A percentile compares a stretch with the other conserved stretches of the same genome.
Evolutionary conservation across 306 rosid species (phyloP).

Genomic region (Casuarina glauca): DNA sequence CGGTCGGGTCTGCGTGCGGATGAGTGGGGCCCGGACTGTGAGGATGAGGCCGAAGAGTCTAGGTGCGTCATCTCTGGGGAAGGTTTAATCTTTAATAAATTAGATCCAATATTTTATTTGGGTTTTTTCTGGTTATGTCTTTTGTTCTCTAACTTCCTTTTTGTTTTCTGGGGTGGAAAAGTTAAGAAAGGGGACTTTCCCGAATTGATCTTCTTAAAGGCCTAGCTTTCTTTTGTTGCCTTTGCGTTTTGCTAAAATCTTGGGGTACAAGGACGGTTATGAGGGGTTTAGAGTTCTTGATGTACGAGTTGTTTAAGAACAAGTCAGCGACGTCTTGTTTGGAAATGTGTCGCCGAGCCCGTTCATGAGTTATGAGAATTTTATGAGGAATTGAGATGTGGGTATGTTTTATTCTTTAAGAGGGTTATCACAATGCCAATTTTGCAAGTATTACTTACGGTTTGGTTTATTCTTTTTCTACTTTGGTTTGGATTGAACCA

Average conservation of each 20-base stretch:
- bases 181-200: background rate
- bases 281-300: too few relatives aligned
- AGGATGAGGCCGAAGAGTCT: constrained; percentile 31
- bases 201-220: background rate
- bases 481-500: too few relatives aligned
- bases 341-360: background rate
- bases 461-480: too few relatives aligned
- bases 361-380: background rate
- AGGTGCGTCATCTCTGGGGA: constrained; percentile 41
- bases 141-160: background rate
- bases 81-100: too few relatives aligned
- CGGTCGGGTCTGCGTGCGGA: constrained; percentile 39
- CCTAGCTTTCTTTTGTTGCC: background rate
- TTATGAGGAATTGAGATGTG: background rate
- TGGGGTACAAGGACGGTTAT: background rate
- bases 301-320: too few relatives aligned
- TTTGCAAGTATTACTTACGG: too few relatives aligned
- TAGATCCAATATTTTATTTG: background rate
- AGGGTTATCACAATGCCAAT: background rate
- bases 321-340: background rate
- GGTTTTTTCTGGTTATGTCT: background rate
- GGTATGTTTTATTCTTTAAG: background rate
- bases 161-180: background rate
- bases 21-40: constrained; percentile 20
- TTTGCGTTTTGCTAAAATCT: background rate